Conservation (phyloP, 2,329 filamentous ascomycete species). For the Pezicula carpinea region DNA sequence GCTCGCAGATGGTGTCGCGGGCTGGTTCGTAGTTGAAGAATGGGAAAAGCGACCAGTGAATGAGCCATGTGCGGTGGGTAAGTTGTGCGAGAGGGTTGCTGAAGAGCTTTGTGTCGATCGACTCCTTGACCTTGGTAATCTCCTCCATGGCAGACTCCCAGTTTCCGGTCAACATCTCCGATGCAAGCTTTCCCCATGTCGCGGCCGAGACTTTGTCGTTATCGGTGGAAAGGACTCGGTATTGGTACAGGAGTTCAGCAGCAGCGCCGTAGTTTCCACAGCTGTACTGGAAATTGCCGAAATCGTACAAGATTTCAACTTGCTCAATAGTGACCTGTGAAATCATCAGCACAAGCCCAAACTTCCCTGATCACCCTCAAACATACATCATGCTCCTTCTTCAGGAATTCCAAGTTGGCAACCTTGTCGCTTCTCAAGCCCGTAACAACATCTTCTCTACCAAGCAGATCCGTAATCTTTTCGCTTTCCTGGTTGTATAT, state of each 20-base stretch:
- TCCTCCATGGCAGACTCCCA: slow-evolving; percentile 95
- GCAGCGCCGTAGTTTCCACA: slow-evolving; percentile 90
- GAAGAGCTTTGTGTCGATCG: slow-evolving; percentile 91
- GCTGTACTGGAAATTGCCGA: slow-evolving; percentile 96
- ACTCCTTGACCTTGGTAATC: slow-evolving; percentile 82
- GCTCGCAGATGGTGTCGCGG: slow-evolving; percentile 85
- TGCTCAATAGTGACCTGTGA: slow-evolving; percentile 79
- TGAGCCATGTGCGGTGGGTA: slow-evolving; percentile 92
- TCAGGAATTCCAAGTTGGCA: slow-evolving; percentile 96
- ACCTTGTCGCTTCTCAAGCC: slow-evolving; percentile 95
- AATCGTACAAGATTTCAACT: slow-evolving; percentile 94
- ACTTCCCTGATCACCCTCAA: slow-evolving; percentile 1
- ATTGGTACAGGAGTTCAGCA: slow-evolving; percentile 91
- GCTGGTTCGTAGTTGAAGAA: slow-evolving; percentile 96
- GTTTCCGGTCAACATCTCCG: slow-evolving; percentile 89
- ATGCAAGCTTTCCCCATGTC: slow-evolving; percentile 97
- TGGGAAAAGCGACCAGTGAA: slow-evolving; percentile 98
- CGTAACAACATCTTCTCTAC: slow-evolving; percentile 83
- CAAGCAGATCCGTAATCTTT: slow-evolving; percentile 83
- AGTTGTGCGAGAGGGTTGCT: slow-evolving; percentile 95
- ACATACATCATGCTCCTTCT: slow-evolving; percentile 87
- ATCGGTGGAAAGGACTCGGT: slow-evolving; percentile 95
- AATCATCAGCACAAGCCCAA: slow-evolving; percentile 11
- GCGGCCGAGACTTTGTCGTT: slow-evolving; percentile 95
- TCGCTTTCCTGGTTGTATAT: slow-evolving; percentile 81